Evolutionary conservation across 2,329 filamentous ascomycete genomes (phyloP), one percentile per base, ranked within the genome.

Genomic region (Stagonosporopsis chrysanthemi): DNA sequence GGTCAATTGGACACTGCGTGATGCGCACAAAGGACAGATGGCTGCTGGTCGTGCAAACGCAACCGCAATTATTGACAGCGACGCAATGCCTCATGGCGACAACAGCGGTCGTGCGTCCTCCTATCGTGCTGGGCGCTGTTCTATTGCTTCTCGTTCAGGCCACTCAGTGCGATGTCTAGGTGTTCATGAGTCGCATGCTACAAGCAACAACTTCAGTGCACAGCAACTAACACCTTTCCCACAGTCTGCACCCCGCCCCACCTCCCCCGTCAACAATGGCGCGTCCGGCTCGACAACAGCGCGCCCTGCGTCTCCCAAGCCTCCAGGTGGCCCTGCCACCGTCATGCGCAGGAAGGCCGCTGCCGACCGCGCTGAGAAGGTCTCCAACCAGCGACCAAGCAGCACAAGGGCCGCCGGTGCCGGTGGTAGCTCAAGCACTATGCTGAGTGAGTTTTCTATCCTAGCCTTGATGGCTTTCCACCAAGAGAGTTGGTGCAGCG

Each of bases 291-390:
- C 88, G 59, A 87, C 85, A 75, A 85, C 88, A 74, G 88, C 85
- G 73, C 91, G 94, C 65, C 88, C 91, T 54, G 89, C 91, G 28
- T 97, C 94, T 46, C 93, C 94, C 60, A 88, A 91, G 71, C 90
- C 92, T 63, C 95, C 95, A 24, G 95, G 95, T 66, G 95, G 95
- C 70, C 92, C 95, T 73, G 92, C 95, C 77, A 96, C 94, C 67
- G 94, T 92, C 61, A 96, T 99, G 81, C 89, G 95, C 79, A 89
- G 95, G 78, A 92, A 95, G 77, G 94, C 95, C 40, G 95, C 95
- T 28, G 94, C 94, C 71, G 95, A 98, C 78, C 91, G 97, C 82
- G 97, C 97, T 80, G 95, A 98, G 81, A 95, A 96, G 81, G 87
- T 94, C 70, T 93, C 94, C 74, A 99, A 96, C 89, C 90, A 87